Conservation (phyloP, 192 early-diverging fungal species). For the Dissophora globulifera region DNA sequence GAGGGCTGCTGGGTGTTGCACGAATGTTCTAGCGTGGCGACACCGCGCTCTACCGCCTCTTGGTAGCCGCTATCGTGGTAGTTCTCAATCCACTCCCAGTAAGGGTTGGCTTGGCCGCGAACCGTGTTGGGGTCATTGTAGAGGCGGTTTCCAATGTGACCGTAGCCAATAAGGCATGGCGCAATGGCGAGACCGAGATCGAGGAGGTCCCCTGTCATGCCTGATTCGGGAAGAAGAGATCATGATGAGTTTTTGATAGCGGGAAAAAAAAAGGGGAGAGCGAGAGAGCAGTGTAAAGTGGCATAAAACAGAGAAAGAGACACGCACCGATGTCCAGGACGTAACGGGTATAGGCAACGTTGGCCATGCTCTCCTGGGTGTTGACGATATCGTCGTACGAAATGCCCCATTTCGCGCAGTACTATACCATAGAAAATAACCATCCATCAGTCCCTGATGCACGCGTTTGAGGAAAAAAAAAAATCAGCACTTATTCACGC, state of each 20-base stretch:
- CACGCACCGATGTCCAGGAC: conserved; percentile 76
- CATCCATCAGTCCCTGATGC: no score
- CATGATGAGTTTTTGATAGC: no score
- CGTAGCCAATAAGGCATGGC: conserved; percentile 87
- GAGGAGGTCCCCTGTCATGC: conserved; percentile 73
- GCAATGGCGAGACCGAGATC: conserved; percentile 86
- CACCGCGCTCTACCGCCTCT: conserved; percentile 65
- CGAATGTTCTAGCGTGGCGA: conserved; percentile 64
- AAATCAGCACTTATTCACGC: no score
- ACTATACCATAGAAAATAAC: no score
- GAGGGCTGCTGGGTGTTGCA: conserved; percentile 64
- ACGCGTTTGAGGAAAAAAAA: no score
- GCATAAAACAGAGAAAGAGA: no score
- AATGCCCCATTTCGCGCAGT: conserved; percentile 82
- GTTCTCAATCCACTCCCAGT: conserved; percentile 83
- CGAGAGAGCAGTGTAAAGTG: not conserved
- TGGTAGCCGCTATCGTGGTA: conserved; percentile 79
- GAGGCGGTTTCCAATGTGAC: conserved; percentile 74
- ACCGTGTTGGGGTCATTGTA: conserved; percentile 74
- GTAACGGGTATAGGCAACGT: conserved; percentile 87
- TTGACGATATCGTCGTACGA: conserved; percentile 68
- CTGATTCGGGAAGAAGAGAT: no score
- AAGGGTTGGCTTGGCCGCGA: conserved; percentile 77
- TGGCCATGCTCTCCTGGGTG: conserved; percentile 78
- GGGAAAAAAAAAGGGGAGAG: not conserved